Evolutionary conservation across 208 protist species (phyloP).

Genomic region (Wallacemonas sp.): DNA sequence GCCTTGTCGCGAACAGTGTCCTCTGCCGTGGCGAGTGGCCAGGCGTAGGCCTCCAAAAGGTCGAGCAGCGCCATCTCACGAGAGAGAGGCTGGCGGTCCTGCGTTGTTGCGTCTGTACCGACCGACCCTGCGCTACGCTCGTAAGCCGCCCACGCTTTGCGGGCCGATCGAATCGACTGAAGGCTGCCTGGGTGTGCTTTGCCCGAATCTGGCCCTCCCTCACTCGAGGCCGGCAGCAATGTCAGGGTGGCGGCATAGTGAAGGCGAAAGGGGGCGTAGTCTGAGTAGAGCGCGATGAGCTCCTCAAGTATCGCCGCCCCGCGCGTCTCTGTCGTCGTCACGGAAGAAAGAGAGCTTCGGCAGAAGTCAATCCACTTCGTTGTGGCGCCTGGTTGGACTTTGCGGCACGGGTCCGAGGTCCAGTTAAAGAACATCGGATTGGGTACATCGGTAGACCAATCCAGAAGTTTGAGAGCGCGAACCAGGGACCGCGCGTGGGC

Average conservation of each 20-base stretch:
- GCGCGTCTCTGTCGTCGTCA: slow-evolving; percentile 24
- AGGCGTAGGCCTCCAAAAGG: slow-evolving; percentile 47
- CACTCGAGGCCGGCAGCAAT: background rate
- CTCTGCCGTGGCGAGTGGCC: background rate
- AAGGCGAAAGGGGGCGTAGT: slow-evolving; percentile 62
- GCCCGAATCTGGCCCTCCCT: too few relatives aligned
- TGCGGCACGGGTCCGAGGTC: slow-evolving; percentile 28
- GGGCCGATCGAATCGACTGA: slow-evolving; percentile 3
- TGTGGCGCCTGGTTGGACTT: slow-evolving; percentile 10
- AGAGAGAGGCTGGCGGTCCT: background rate
- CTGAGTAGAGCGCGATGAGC: slow-evolving; percentile 71
- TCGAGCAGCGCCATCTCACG: slow-evolving; percentile 31
- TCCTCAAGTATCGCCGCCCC: slow-evolving; percentile 72
- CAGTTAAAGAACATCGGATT: slow-evolving; percentile 50
- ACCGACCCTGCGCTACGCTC: background rate
- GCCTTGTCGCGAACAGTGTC: background rate
- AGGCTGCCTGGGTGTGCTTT: background rate
- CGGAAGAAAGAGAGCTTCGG: slow-evolving; percentile 41
- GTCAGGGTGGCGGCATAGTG: slow-evolving; percentile 58
- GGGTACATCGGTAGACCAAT: slow-evolving; percentile 24
- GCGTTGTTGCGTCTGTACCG: too few relatives aligned
- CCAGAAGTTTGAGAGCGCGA: slow-evolving; percentile 50
- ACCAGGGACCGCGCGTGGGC: slow-evolving; percentile 47
- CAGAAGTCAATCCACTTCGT: slow-evolving; percentile 53
- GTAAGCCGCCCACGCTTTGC: slow-evolving; percentile 1